Evolutionary conservation across 1,139 yeast species (phyloP).

Genomic region (Blastobotrys illinoisensis): DNA sequence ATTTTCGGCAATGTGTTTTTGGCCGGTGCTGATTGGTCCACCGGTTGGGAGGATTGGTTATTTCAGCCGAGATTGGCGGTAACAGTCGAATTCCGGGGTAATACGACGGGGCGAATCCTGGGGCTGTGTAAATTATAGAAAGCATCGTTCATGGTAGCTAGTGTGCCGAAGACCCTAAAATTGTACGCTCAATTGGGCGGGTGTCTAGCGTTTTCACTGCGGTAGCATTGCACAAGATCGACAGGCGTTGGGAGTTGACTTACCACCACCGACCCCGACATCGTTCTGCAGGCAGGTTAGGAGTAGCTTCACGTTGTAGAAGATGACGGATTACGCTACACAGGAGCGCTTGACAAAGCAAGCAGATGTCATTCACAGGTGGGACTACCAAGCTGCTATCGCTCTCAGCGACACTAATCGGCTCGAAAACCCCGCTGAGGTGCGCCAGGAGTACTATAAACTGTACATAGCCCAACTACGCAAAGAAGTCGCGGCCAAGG

Average conservation of each 20-base stretch:
- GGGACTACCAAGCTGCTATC: constrained; percentile 17
- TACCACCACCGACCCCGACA: background rate
- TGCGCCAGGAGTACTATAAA: background rate
- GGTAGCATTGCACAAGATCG: too few species aligned
- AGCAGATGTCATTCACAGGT: constrained; percentile 1
- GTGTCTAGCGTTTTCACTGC: too few species aligned
- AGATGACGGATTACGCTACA: constrained; percentile 17
- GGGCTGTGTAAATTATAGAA: too few species aligned
- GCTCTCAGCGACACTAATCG: constrained; percentile 1
- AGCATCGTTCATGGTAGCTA: too few species aligned
- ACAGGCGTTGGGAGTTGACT: background rate
- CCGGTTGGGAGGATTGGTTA: background rate
- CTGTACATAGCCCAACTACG: background rate
- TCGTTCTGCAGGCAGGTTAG: constrained; percentile 6
- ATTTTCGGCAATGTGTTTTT: background rate
- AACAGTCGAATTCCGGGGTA: background rate
- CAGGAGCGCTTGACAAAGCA: background rate
- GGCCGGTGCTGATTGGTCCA: constrained; percentile 6
- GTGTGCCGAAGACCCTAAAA: too few species aligned
- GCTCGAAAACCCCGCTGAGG: constrained; percentile 2
- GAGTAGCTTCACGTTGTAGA: too few species aligned
- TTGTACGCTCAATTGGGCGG: too few species aligned
- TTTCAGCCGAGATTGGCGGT: background rate
- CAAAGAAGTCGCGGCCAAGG: background rate
- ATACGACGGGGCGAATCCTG: too few species aligned